These are phyloP conservation scores for Ananas comosus DNA, from an alignment of 176 grass and related monocot species.

Conservation along the genomic window DNA sequence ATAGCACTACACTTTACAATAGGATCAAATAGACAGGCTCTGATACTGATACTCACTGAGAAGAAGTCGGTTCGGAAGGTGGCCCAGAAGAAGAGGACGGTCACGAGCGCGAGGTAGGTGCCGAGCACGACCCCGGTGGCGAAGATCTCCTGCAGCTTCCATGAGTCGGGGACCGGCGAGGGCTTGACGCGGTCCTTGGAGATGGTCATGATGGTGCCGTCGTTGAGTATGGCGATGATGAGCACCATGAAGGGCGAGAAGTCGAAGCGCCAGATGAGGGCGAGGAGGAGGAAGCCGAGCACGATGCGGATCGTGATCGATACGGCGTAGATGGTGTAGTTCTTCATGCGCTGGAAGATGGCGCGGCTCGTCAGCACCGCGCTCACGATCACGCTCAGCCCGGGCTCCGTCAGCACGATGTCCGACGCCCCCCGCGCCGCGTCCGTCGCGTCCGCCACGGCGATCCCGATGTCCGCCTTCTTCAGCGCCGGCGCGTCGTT, in stretches of 20 bases:
- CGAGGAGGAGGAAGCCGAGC: slow-evolving; percentile 69
- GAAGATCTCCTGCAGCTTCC: slow-evolving; percentile 79
- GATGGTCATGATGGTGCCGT: slow-evolving; percentile 97
- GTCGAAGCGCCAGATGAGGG: slow-evolving; percentile 74
- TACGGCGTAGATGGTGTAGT: slow-evolving; percentile 93
- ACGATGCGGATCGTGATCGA: slow-evolving; percentile 88
- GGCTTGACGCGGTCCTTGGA: slow-evolving; percentile 86
- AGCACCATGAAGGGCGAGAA: slow-evolving; percentile 92
- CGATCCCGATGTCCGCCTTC: slow-evolving; percentile 90
- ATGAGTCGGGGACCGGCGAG: slow-evolving; percentile 47
- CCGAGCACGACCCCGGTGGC: slow-evolving; percentile 77
- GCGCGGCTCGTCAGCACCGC: slow-evolving; percentile 64
- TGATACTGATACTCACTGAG: slow-evolving; percentile 28
- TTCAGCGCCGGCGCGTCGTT: slow-evolving; percentile 90
- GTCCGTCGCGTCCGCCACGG: slow-evolving; percentile 70
- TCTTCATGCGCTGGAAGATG: slow-evolving; percentile 94
- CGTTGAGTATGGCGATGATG: slow-evolving; percentile 86
- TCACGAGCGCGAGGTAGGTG: slow-evolving; percentile 72
- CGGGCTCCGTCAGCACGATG: slow-evolving; percentile 80
- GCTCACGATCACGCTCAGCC: slow-evolving; percentile 73
- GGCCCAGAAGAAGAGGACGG: slow-evolving; percentile 65
- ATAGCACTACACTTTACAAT: neutral
- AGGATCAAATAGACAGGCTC: neutral
- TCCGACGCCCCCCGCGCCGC: slow-evolving; percentile 65
- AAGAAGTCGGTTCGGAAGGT: slow-evolving; percentile 45